These are phyloP conservation scores for Ascosphaera pollenicola DNA, from an alignment of 2,329 filamentous ascomycete genomes.

Conservation along the genomic window DNA sequence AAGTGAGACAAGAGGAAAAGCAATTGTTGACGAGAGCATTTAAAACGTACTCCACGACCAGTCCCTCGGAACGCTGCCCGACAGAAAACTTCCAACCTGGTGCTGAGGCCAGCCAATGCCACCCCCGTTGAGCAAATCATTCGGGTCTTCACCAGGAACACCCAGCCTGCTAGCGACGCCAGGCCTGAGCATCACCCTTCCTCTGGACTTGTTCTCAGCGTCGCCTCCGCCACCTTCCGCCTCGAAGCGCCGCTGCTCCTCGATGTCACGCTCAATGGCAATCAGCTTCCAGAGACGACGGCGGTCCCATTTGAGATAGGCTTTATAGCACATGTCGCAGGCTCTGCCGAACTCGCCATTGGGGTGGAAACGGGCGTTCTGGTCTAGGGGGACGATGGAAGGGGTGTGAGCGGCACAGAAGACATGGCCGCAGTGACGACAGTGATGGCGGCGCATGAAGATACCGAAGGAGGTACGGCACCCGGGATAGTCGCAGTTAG, in stretches of 20 bases:
- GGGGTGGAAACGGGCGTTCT: slow-evolving; percentile 40
- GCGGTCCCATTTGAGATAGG: slow-evolving; percentile 35
- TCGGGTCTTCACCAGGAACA: background rate
- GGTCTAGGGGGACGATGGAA: slow-evolving; percentile 36
- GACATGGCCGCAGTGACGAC: slow-evolving; percentile 42
- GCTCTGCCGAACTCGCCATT: slow-evolving; percentile 31
- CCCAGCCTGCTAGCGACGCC: background rate
- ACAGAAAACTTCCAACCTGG: slow-evolving; percentile 22
- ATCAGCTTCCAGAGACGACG: slow-evolving; percentile 25
- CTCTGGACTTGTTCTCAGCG: background rate
- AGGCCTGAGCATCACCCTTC: background rate
- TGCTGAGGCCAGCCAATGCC: slow-evolving; percentile 5
- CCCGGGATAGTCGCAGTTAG: slow-evolving; percentile 32
- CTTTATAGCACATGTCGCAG: slow-evolving; percentile 38
- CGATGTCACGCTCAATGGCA: slow-evolving; percentile 17
- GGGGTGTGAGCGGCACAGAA: slow-evolving; percentile 39
- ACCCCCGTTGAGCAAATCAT: background rate
- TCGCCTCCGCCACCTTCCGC: background rate
- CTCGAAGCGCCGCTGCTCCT: background rate
- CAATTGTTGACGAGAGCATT: slow-evolving; percentile 6
- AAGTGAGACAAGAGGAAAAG: slow-evolving; percentile 5
- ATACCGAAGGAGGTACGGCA: slow-evolving; percentile 37
- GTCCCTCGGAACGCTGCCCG: slow-evolving; percentile 31
- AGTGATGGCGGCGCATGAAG: slow-evolving; percentile 42
- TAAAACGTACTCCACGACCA: slow-evolving; percentile 44